Evolutionary conservation across 2,329 filamentous ascomycete species (phyloP), one percentile per base, ranked within the genome.

Genomic region (Cercospora janseana): DNA sequence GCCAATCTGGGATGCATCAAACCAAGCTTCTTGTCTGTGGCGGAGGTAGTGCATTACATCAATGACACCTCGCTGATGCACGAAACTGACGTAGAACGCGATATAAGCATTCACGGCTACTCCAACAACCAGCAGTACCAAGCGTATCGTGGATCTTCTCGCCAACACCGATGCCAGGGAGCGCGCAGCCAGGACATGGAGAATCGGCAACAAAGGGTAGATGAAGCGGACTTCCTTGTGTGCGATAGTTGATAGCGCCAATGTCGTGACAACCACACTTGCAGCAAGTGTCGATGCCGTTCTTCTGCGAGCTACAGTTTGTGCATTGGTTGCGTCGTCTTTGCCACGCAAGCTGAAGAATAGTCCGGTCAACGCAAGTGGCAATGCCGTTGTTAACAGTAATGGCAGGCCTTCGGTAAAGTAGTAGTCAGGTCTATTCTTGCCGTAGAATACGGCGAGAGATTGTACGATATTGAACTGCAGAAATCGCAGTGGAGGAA

Each of bases 171-270:
- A 68, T 2, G 80, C 74, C 12, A 88, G 70, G 2, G 82, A 77
- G 0, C 82, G 79, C 0, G 89, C 88, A 1, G 87, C 82, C 29
- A 97, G 75, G 55, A 95, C 74, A 66, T 93, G 88, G 5, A 98
- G 78, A n/a, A 85, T 79, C 1, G 93, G 92, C 1, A 97, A 79
- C 13, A 98, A 79, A 1, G 93, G 92, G 63, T 95, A 95, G 59
- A 97, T 87, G 74, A 98, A 98, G 63, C 93, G 88, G 61, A 95
- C 88, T 76, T 98, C 93, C 69, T 98, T 98, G 73, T 98, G 93
- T 1, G 89, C 83, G 59, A 97, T 87, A 38, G 87, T 65, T 1
- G 88, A 95, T 26, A 97, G 78, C 2, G 75, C 69, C 1, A 72
- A 66, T 7, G 87, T 71, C 50, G 85, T 86, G 47, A 84, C 56